Conservation (phyloP, 2,329 filamentous ascomycete genomes). For the Exophiala phaeomuriformis region DNA sequence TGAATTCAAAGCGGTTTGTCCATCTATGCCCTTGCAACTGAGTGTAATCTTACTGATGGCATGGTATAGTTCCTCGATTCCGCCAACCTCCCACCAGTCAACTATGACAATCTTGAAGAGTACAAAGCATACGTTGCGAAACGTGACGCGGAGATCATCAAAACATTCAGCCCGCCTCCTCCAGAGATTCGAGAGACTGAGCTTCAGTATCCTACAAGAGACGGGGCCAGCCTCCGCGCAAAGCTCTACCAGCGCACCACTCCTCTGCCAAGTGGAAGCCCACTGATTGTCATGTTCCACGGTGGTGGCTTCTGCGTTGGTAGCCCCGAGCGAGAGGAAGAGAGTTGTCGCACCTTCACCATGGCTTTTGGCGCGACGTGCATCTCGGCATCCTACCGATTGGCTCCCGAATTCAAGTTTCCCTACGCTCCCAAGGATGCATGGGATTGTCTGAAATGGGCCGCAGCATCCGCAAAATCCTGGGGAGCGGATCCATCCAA, state of each 20-base stretch:
- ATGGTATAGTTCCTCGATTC: conserved; percentile 20
- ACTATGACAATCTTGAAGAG: conserved; percentile 18
- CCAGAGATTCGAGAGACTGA: conserved; percentile 24
- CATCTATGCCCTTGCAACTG: not conserved
- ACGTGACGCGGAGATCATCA: conserved; percentile 16
- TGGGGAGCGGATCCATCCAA: conserved; percentile 36
- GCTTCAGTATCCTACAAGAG: conserved; percentile 23
- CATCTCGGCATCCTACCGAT: conserved; percentile 21
- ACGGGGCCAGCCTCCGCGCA: conserved; percentile 26
- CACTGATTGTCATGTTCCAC: conserved; percentile 26
- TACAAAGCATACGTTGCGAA: conserved; percentile 21
- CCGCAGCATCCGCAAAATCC: conserved; percentile 34
- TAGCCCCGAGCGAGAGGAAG: conserved; percentile 25
- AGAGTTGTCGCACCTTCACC: conserved; percentile 23
- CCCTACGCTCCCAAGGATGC: conserved; percentile 25
- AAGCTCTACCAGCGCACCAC: conserved; percentile 25
- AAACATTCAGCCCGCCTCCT: conserved; percentile 16
- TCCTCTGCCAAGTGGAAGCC: conserved; percentile 12
- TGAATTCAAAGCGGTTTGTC: conserved; percentile 29
- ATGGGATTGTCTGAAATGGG: conserved; percentile 26
- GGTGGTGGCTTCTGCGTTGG: conserved; percentile 29
- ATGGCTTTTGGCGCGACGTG: conserved; percentile 23
- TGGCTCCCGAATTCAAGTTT: conserved; percentile 26
- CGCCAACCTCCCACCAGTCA: conserved; percentile 18
- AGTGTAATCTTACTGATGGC: not conserved